Percentiles rank a stretch among this genome's conserved stretches.
Conservation (phyloP, 2,329 filamentous ascomycete species). For the Clarireedia paspali region DNA sequence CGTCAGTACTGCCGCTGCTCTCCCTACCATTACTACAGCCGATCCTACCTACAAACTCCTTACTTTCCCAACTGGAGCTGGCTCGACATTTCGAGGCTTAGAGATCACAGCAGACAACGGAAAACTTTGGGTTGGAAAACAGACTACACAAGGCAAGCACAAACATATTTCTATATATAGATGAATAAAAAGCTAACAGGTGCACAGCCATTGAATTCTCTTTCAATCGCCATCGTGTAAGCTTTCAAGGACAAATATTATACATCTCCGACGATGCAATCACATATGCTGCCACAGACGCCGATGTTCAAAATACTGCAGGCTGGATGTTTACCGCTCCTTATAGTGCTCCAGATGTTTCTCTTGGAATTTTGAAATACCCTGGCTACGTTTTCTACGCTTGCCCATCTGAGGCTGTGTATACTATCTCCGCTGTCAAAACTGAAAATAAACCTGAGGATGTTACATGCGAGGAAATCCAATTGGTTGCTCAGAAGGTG, state of each 20-base stretch:
- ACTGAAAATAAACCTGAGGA: not conserved
- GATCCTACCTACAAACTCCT: not conserved
- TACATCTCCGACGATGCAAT: not conserved
- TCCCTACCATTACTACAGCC: not conserved
- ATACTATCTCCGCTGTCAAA: not conserved
- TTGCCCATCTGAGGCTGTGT: not conserved
- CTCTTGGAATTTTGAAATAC: not conserved
- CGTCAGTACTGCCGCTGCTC: constrained; percentile 5
- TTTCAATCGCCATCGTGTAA: not conserved
- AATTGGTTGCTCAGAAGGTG: not conserved
- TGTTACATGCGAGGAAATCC: not conserved
- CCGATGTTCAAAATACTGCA: not conserved
- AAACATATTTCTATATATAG: not conserved
- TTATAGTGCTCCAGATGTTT: too few species aligned
- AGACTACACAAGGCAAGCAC: not conserved
- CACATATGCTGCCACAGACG: not conserved
- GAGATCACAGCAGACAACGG: not conserved
- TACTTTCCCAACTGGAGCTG: constrained; percentile 13
- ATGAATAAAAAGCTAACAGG: not conserved
- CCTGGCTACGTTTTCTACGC: constrained; percentile 2
- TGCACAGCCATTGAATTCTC: not conserved
- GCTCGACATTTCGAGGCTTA: not conserved
- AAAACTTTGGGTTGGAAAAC: constrained; percentile 7
- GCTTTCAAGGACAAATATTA: constrained; percentile 3
- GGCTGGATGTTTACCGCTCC: not conserved